Base-by-base conservation (phyloP, 306 rosid species). In the Trifolium repens region DNA sequence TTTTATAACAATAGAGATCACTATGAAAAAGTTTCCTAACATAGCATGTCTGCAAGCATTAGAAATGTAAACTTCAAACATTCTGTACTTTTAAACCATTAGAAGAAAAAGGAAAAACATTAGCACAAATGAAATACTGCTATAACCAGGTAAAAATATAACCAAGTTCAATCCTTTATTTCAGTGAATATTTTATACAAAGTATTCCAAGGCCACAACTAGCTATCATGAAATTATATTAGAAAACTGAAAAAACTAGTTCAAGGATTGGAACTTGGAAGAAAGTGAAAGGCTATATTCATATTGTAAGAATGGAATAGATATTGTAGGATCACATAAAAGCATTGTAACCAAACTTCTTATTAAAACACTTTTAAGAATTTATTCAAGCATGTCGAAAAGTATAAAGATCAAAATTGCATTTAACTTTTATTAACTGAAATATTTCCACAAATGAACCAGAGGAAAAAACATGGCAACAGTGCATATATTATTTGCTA, bases 311-410 rank as follows among this genome's bases (percentile, higher is more conserved):
- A 68, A 67, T 5, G 63, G 4, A 49, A 59, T 26, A 74, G 63
- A 61, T 60, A 13, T 35, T 14, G 12, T 39, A 12, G 61, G 57
- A 73, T 73, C 65, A 37, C 24, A 61, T 4, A 70, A 14, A 40
- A 57, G 19, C 53, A 61, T 16, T 8, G 70, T n/a, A 55, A 69
- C 67, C 44, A 8, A 16, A 26, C 32, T 55, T 77, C 6, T 15
- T 57, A 71, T 58, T 34, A 17, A 10, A 24, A 96, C 24, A 75
- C 35, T 9, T 44, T 8, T 34, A 52, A 30, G 12, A 32, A 35
- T 64, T 44, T 42, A 64, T 27, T 58, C 53, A 47, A 69, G 80
- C 15, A 32, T 37, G 8, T 3, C 26, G 34, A 69, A 54, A 71
- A 63, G 22, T 39, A 35, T 40, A 46, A 11, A 46, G 43, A 72